Evolutionary conservation across 1,284 basidiomycete species (phyloP).

Genomic region (Cryptococcus maquisensis): DNA sequence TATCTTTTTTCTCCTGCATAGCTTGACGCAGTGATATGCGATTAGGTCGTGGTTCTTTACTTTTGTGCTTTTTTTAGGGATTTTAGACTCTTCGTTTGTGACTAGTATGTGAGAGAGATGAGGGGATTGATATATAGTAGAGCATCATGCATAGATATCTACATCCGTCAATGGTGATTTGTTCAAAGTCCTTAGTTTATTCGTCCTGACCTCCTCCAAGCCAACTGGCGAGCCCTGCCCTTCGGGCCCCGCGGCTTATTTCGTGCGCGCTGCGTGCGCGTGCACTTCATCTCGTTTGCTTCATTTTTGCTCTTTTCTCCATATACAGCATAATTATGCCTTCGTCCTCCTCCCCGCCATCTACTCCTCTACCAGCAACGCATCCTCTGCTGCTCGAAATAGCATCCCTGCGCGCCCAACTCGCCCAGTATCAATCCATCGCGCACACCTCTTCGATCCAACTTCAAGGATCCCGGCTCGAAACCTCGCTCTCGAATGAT

Average conservation of each 20-base stretch:
- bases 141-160: no score
- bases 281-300: not conserved
- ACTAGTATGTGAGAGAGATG: no score
- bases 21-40: no score
- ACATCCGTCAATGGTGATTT: no score
- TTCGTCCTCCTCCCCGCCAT: not conserved
- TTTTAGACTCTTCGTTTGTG: no score
- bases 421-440: constrained; percentile 57
- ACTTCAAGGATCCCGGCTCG: constrained; percentile 45
- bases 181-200: no score
- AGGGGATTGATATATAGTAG: no score
- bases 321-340: not conserved
- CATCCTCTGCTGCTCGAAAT: constrained; percentile 67
- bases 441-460: constrained; percentile 46
- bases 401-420: constrained; percentile 59
- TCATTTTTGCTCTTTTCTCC: not conserved
- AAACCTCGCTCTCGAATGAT: constrained; percentile 39
- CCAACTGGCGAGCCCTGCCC: no score
- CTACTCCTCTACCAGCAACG: constrained; percentile 17
- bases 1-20: no score
- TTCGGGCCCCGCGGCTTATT: not conserved
- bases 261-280: not conserved
- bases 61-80: no score
- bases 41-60: no score
- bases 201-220: no score